Base-by-base conservation (phyloP, 2,329 filamentous ascomycete genomes). In the Reticulascus tulasneorum region DNA sequence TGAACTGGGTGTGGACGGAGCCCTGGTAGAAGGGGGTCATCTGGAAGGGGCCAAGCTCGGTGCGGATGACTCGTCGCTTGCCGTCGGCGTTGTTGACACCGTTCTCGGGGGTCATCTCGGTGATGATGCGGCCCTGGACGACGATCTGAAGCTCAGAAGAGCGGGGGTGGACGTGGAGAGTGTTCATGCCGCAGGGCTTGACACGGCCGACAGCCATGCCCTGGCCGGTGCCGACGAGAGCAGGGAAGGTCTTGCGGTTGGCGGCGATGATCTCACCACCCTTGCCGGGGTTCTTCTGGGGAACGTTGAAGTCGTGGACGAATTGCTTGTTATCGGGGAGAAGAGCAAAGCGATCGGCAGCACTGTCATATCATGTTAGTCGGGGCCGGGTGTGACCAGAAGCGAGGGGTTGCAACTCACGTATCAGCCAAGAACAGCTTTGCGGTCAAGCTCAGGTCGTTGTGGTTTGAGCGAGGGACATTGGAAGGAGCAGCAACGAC, bases 231-330 rank as follows among this genome's bases (percentile, higher is more conserved):
- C 69, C 66, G 15, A 75, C 68, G 15, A 79, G 66, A 18, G 73
- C 71, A 4, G 75, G 75, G 56, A 78, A 79, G 23, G 66, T 69
- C 56, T 71, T 69, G 50, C 73, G 66, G 59, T 77, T 75, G 28
- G 74, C 71, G 15, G 65, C 59, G 23, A 73, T 56, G 42, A 75
- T 60, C 47, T 71, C 61, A 25, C 72, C 72, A 24, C 70, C 72
- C 28, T 58, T 53, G 15, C 56, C 56, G 39, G 59, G 48, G 38
- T 53, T 52, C 20, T 32, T 31, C 25, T 52, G 53, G 11, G 49
- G 50, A 35, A 47, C 46, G 48, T 59, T 60, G 57, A 75, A 74
- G 54, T 71, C 60, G 54, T 71, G 75, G 51, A 70, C 51, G 52
- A 73, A 73, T 41, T 72, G 57, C 4, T 54, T 38, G 45, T 72